phyloP scores from a whole-genome alignment of 495 filamentous ascomycete species.

The Aspergillus bridgeri region DNA sequence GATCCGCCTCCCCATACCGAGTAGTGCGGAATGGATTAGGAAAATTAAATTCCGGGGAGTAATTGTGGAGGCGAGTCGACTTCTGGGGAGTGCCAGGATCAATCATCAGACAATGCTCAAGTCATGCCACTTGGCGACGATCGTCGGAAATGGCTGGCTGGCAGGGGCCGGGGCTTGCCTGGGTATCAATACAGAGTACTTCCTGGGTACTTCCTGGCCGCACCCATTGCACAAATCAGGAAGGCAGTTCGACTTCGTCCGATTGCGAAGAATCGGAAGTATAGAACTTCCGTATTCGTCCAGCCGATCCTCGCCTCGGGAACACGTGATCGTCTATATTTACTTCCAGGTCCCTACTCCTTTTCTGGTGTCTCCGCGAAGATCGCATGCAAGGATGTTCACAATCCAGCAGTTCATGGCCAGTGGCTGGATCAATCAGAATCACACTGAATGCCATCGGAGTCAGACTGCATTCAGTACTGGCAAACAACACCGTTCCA shows the following conservation, averaged over 20 bases:
- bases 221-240: not conserved
- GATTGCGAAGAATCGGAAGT: not conserved
- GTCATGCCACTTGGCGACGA: not conserved
- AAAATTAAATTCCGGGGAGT: no score
- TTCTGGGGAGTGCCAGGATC: not conserved
- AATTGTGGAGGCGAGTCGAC: no score
- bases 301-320: not conserved
- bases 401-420: no score
- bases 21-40: not conserved
- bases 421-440: no score
- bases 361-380: no score
- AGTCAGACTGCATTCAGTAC: no score
- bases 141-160: not conserved
- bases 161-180: not conserved
- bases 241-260: not conserved
- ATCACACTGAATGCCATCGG: not conserved
- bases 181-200: not conserved
- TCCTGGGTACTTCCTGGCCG: not conserved
- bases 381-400: no score
- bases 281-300: not conserved
- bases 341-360: no score
- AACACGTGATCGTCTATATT: no score
- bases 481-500: no score
- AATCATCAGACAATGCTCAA: not conserved
- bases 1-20: not conserved